Evolutionary conservation across 2,329 filamentous ascomycete genomes (phyloP), one percentile per base, ranked within the genome.

Genomic region (Xylariaceae sp.): DNA sequence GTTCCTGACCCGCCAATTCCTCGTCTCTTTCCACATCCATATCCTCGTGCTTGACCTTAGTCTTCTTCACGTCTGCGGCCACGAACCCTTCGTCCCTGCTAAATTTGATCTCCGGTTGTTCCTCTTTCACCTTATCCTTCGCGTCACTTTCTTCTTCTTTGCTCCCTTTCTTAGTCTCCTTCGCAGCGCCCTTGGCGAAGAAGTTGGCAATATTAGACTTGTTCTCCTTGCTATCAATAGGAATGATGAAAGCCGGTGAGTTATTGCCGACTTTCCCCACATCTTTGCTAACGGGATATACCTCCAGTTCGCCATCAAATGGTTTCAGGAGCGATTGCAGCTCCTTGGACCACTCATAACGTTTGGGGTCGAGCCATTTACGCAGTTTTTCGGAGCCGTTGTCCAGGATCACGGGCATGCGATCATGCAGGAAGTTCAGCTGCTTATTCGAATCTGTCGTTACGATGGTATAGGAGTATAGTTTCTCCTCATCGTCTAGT

Each of bases 181-280:
- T 54, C 47, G 63, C 70, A n/a, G 73, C 65, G 6, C 74, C 79
- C 37, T 86, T 89, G 6, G 82, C 82, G 69, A 98, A 98, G 78
- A 96, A 97, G 67, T 96, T 96, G 41, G 90, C 90, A 73, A 98
- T 98, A 64, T 95, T 97, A 46, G 83, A 87, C 77, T 96, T 97
- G 73, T 97, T 97, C 68, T 93, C 90, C 63, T 86, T 87, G 74
- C 90, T 96, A 67, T 90, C 83, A 29, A 97, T 76, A 0, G 94
- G 94, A 1, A 96, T 79, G 40, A 97, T 82, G 69, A 97, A 96
- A 0, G 82, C 83, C 0, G 91, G 87, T 17, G 90, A 96, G 72
- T 96, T 90, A 66, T 96, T 96, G 5, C 94, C 93, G 0, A 96
- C 93, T 75, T 96, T 98, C 0, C 93, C 93, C 0, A 98, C 94